Conservation (phyloP, 148 eudicot species). For the Amaranthus palmeri region DNA sequence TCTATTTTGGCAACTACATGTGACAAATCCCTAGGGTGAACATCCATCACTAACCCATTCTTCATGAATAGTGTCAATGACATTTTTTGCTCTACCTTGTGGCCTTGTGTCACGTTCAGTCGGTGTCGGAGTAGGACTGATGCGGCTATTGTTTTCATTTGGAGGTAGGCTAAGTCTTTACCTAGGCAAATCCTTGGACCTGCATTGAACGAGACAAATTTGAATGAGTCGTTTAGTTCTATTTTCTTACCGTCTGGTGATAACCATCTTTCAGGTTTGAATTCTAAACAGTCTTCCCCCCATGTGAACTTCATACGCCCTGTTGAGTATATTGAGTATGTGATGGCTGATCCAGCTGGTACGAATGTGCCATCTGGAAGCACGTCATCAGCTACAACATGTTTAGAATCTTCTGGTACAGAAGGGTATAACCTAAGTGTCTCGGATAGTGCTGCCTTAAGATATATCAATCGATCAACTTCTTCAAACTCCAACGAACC, state of each 20-base stretch:
- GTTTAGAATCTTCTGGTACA: slow-evolving; percentile 82
- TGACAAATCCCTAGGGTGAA: slow-evolving; percentile 58
- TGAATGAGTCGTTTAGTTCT: slow-evolving; percentile 47
- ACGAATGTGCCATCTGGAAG: slow-evolving; percentile 83
- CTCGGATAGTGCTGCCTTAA: slow-evolving; percentile 80
- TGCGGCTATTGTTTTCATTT: slow-evolving; percentile 81
- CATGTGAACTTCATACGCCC: slow-evolving; percentile 79
- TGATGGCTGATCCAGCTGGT: slow-evolving; percentile 69
- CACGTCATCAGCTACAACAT: slow-evolving; percentile 54
- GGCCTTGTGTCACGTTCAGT: slow-evolving; percentile 54
- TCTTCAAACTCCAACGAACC: slow-evolving; percentile 74
- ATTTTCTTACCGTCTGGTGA: slow-evolving; percentile 44
- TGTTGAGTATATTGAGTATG: slow-evolving; percentile 74
- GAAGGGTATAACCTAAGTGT: slow-evolving; percentile 83
- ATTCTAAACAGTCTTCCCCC: slow-evolving; percentile 81
- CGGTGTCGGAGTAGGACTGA: slow-evolving; percentile 73
- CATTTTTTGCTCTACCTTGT: slow-evolving; percentile 91
- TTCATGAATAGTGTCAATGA: slow-evolving; percentile 83
- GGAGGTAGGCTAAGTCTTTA: slow-evolving; percentile 76
- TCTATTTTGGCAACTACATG: slow-evolving; percentile 43
- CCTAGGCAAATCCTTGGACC: slow-evolving; percentile 90
- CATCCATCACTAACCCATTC: slow-evolving; percentile 64
- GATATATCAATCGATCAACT: slow-evolving; percentile 59
- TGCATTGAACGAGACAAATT: slow-evolving; percentile 79
- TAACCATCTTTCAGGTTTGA: slow-evolving; percentile 80